Evolutionary conservation across 805 yeast genomes (phyloP).

Genomic region (Kluyveromyces nonfermentans): DNA sequence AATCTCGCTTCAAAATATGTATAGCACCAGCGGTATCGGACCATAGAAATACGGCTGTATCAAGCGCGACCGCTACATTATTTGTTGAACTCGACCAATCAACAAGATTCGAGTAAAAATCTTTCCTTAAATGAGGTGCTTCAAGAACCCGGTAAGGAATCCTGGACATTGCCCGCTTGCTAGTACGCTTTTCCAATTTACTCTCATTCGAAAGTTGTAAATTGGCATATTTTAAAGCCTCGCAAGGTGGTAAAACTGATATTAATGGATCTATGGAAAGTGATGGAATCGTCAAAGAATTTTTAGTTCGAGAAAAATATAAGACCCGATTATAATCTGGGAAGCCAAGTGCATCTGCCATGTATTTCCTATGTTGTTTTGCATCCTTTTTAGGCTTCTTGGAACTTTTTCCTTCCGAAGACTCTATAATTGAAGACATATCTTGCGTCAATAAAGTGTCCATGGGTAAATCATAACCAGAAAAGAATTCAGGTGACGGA

Average conservation of each 20-base stretch:
- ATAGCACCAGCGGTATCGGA: constrained; percentile 39
- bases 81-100: constrained; percentile 54
- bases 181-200: constrained; percentile 13
- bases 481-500: constrained; percentile 26
- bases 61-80: constrained; percentile 59
- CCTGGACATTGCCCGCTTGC: constrained; percentile 28
- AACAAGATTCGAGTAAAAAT: constrained; percentile 66
- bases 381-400: constrained; percentile 5
- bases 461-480: constrained; percentile 15
- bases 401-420: constrained; percentile 1
- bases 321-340: constrained; percentile 35
- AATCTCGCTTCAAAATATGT: constrained; percentile 32
- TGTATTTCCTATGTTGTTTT: constrained; percentile 28
- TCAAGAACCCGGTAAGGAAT: constrained; percentile 45
- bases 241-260: constrained; percentile 15
- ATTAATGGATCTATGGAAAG: constrained; percentile 13
- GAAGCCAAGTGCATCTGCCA: constrained; percentile 45
- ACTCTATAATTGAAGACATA: constrained; percentile 1
- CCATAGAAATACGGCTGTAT: constrained; percentile 54
- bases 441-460: constrained; percentile 17
- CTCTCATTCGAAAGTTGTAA: constrained; percentile 8
- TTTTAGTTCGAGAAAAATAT: constrained; percentile 17
- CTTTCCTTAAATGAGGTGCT: constrained; percentile 67
- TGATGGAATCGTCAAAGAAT: constrained; percentile 1
- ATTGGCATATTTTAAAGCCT: constrained; percentile 12